phyloP scores from a whole-genome alignment of 176 grass and related monocot species.

The Melocanna baccifera region DNA sequence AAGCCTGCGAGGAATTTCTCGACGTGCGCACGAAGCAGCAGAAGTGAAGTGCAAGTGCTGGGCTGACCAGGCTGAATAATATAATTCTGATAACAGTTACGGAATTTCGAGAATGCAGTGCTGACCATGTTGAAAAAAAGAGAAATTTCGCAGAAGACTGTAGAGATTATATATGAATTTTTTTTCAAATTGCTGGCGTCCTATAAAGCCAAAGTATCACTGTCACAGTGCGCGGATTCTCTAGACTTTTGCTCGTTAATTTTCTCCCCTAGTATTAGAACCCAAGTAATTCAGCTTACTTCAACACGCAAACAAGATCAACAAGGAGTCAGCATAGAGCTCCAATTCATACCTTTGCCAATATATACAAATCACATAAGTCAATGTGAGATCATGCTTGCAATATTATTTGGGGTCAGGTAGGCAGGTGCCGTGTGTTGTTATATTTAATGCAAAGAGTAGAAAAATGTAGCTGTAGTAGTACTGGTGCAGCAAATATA shows the following conservation, averaged over 20 bases:
- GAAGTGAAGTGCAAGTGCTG: background rate
- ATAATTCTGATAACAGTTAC: no score
- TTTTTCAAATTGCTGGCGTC: background rate
- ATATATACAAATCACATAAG: background rate
- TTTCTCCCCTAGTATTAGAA: background rate
- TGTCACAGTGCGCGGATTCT: background rate
- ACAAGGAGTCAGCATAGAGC: background rate
- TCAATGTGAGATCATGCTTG: conserved; percentile 10
- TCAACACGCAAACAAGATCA: conserved; percentile 22
- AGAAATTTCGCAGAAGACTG: background rate
- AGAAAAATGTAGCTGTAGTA: background rate
- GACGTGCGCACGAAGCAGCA: background rate
- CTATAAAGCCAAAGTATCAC: background rate
- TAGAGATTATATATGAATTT: background rate
- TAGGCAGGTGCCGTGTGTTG: background rate
- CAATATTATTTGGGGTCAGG: conserved; percentile 1
- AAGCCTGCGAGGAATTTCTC: background rate
- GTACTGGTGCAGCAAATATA: background rate
- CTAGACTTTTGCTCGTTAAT: background rate
- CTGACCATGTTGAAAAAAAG: background rate
- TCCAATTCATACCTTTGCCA: background rate
- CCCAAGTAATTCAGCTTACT: background rate
- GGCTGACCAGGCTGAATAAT: background rate
- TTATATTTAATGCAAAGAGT: conserved; percentile 13
- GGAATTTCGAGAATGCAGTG: background rate